Evolutionary conservation across 2,329 filamentous ascomycete species (phyloP).

Genomic region (Sarocladium brachiariae): DNA sequence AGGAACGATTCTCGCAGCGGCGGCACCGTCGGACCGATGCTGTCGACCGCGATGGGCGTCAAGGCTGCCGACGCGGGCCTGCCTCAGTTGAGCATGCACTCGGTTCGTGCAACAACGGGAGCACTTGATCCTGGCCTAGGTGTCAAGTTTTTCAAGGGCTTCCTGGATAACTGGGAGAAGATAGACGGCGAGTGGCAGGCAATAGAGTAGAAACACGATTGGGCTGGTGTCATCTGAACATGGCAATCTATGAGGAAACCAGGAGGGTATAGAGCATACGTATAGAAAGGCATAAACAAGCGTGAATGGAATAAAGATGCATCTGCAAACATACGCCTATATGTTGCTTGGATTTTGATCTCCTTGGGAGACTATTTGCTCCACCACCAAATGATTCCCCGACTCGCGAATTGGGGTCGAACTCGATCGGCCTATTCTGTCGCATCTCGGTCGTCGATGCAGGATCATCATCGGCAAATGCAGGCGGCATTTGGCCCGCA

Average conservation of each 20-base stretch:
- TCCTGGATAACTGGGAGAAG: conserved; percentile 77
- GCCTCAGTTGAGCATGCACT: conserved; percentile 91
- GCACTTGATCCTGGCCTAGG: conserved; percentile 80
- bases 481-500: too few species aligned
- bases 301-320: not conserved
- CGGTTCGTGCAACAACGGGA: conserved; percentile 81
- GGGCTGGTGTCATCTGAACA: not conserved
- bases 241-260: conserved; percentile 5
- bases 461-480: not conserved
- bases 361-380: too few species aligned
- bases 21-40: conserved; percentile 91
- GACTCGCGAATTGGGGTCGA: not conserved
- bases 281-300: conserved; percentile 7
- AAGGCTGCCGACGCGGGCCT: conserved; percentile 82
- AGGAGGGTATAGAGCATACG: not conserved
- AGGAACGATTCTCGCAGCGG: conserved; percentile 84
- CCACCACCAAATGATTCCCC: not conserved
- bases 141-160: conserved; percentile 81
- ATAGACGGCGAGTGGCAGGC: conserved; percentile 70
- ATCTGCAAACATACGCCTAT: too few species aligned
- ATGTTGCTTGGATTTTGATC: too few species aligned
- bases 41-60: conserved; percentile 74
- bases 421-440: too few species aligned
- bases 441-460: not conserved
- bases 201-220: not conserved